Evolutionary conservation across 352 stramenopile species (phyloP).

Genomic region (Proteromonas lacertae): DNA sequence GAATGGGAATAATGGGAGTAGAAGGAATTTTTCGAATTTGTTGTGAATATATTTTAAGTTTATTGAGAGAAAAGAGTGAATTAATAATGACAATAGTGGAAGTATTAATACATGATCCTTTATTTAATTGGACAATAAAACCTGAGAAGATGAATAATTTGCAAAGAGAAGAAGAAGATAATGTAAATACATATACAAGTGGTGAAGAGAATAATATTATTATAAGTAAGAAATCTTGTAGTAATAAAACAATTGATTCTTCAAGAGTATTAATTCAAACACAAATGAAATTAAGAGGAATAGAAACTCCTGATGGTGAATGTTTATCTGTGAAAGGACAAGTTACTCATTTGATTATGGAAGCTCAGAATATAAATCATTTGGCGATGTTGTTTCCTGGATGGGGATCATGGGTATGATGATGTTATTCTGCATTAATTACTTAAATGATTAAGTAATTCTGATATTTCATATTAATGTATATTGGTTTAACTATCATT

Average conservation of each 20-base stretch:
- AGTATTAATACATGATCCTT: slow-evolving; percentile 89
- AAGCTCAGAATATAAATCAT: slow-evolving; percentile 67
- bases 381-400: slow-evolving; percentile 68
- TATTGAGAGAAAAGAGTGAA: slow-evolving; percentile 53
- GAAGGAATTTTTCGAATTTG: slow-evolving; percentile 72
- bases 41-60: slow-evolving; percentile 29
- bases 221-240: not conserved
- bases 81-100: slow-evolving; percentile 88
- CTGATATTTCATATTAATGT: no score
- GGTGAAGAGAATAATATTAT: not conserved
- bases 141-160: slow-evolving; percentile 37
- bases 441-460: no score
- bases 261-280: slow-evolving; percentile 66
- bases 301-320: slow-evolving; percentile 57
- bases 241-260: slow-evolving; percentile 28
- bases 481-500: no score
- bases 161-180: slow-evolving; percentile 8
- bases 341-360: slow-evolving; percentile 84
- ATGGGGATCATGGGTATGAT: slow-evolving; percentile 69
- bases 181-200: not conserved
- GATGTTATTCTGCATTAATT: no score
- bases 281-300: slow-evolving; percentile 87
- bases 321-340: slow-evolving; percentile 82
- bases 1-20: slow-evolving; percentile 63
- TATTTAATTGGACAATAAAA: slow-evolving; percentile 84